Conservation (phyloP, 495 filamentous ascomycete species). For the Neurospora africana region DNA sequence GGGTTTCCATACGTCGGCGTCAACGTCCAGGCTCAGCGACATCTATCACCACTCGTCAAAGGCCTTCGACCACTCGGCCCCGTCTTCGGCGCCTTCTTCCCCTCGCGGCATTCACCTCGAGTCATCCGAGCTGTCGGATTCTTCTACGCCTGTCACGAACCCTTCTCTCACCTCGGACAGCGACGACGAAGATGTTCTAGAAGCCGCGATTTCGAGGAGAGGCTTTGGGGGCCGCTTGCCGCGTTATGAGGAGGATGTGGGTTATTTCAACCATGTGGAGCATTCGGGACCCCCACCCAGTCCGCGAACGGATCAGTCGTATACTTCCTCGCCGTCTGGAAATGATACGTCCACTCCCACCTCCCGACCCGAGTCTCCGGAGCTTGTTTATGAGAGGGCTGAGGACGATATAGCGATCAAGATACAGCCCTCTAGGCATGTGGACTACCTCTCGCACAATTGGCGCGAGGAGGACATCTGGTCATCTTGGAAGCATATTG, state of each 20-base stretch:
- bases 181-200: conserved; percentile 35
- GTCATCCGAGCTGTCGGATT: conserved; percentile 30
- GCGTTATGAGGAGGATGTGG: conserved; percentile 44
- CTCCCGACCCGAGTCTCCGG: conserved; percentile 38
- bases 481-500: conserved; percentile 92
- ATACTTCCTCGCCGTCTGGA: conserved; percentile 35
- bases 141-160: conserved; percentile 53
- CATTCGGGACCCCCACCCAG: conserved; percentile 40
- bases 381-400: conserved; percentile 36
- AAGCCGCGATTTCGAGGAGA: conserved; percentile 33
- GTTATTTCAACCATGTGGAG: conserved; percentile 33
- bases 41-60: conserved; percentile 23
- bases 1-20: conserved; percentile 31
- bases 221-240: conserved; percentile 40
- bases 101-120: conserved; percentile 28
- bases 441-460: conserved; percentile 91
- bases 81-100: conserved; percentile 39
- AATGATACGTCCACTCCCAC: conserved; percentile 32
- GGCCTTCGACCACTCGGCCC: conserved; percentile 30
- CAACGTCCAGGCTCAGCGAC: conserved; percentile 31
- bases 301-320: conserved; percentile 31
- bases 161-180: conserved; percentile 48
- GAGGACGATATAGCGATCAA: conserved; percentile 77
- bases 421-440: conserved; percentile 74
- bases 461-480: conserved; percentile 98